Base-by-base conservation (phyloP, 306 rosid genomes). In the Cicer yamashitae region DNA sequence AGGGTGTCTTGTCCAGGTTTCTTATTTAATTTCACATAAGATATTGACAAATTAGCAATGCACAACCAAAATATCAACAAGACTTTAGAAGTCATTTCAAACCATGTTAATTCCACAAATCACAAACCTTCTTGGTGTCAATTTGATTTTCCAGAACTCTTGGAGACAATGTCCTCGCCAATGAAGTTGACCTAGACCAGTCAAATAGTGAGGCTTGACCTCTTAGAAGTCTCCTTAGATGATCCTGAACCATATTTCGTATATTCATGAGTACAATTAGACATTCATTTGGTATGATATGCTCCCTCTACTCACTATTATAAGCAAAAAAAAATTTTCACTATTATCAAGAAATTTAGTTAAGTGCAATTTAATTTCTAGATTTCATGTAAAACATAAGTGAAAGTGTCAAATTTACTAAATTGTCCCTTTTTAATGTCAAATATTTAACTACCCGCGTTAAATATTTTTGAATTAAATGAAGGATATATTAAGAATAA, bases 161-260 rank as follows among this genome's bases (percentile, higher is more conserved):
- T 18, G 99, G 99, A 80, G 99, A 92, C 72, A 96, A 74, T 66
- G 98, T 89, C 85, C 97, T 96, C 12, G 98, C 99, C 84, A 96
- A 77, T 54, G 98, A 92, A 73, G 90, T 90, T 70, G 98, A 86
- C 78, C 97, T 91, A 56, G 99, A 86, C 98, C 98, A 96, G 71
- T 92, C 98, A 59, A 92, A 96, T 57, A 96, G 86, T 30, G 99
- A 96, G 73, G 99, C 91, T 81, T 96, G 99, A 83, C 99, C 99
- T 89, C 98, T 89, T 82, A 96, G 93, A 82, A 96, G 91, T 73
- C 99, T 87, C 76, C 93, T 87, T 43, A 96, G 84, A 83, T 96
- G 99, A 72, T 96, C 99, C 99, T 96, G 93, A 61, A 78, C 63
- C 52, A 84, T 47, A 78, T 74, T 74, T 53, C 13, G 62, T 43